Base-by-base conservation (phyloP, 495 filamentous ascomycete species). In the Penicillium diatomitis region DNA sequence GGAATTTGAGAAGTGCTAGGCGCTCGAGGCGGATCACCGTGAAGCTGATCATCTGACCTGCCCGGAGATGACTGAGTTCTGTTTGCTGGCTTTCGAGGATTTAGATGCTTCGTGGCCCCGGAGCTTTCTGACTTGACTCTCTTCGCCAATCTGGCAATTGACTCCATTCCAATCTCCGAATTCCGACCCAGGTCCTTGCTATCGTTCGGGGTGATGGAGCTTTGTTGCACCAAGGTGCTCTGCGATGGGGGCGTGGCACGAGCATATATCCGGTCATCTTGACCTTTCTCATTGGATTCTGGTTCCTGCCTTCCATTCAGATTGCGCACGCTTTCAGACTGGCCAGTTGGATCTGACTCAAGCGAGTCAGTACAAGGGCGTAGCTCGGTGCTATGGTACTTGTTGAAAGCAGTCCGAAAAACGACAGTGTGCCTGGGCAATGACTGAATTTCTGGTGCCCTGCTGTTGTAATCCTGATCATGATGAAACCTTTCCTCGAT, bases 401-500 rank as follows among this genome's bases (percentile, higher is more conserved):
- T 66, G 44, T 71, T 75, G 41, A 75, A 69, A 6, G 67, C 67
- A 4, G 71, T 75, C 10, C 68, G 54, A 39, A 75, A 73, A 4
- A 75, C 69, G 27, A 75, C 53, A 4, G 68, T 75, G 41, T 75
- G 70, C 31, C 54, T 70, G 3, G 69, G 70, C 34, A 55, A 51
- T 29, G 57, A 54, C 29, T 56, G 55, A 10, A 47, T 32, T 6
- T 48, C 59, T 8, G 58, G 38, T 0, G 32, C 38, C 28, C 48
- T 53, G 27, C 52, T 51, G 20, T 55, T 60, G 46, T 64, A 53
- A 46, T 61, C 51, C 27, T 60, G 51, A 27, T 72, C 65, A 46
- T 75, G 63, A 46, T 72, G 62, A 11, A 74, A 69, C 27, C 62
- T 63, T 64, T 85, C 73, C 55, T 82, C 75, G 32, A 88, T 60